Base-by-base conservation (phyloP, 208 protist species). In the Borovskyia barvae region DNA sequence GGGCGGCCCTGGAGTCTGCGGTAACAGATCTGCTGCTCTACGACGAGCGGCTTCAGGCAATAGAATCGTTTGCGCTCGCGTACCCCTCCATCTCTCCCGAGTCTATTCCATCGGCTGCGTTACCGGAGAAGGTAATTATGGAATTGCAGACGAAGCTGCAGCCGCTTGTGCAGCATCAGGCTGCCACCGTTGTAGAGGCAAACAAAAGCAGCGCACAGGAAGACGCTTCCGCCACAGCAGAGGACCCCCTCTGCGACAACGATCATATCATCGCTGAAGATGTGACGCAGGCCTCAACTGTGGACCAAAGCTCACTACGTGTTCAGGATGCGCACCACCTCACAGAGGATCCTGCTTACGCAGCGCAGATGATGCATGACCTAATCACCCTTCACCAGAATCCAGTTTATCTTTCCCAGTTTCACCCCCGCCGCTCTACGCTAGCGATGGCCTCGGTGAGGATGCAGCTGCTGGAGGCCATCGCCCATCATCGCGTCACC, bases 401-500 rank as follows among this genome's bases (percentile, higher is more conserved):
- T 47, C 72, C 80, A 11, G 37, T 36, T 12, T 93, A 95, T 52
- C 68, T 89, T 32, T 8, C 36, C 2, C 19, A 55, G 1, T 91
- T 82, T 50, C 77, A 92, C 54, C 30, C 65, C 1, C 79, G 81
- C 9, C 85, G 85, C 40, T 82, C 66, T 4, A 82, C 80, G 19
- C 54, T 96, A 22, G 66, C 90, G 15, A 92, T 93, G 58, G 54
- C 71, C 5, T 20, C 28, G 5, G 82, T 82, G 30, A 35, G 62
- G 19, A 30, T 76, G 15, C 55, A 64, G 14, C 39, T 96, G 11
- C 25, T 99, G 6, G 24, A 57, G 6, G 68, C 66, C 39, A 35
- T 96, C 9, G 48, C 55, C 8, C 22, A 83, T 0, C 67, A 95
- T 45, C 85, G 80, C 28, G 85, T 98, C 0, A 58, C 94, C 0